A percentile compares a stretch with the other conserved stretches of the same genome.
Conservation (phyloP, 345 rosid species). For the Rhodomyrtus tomentosa region DNA sequence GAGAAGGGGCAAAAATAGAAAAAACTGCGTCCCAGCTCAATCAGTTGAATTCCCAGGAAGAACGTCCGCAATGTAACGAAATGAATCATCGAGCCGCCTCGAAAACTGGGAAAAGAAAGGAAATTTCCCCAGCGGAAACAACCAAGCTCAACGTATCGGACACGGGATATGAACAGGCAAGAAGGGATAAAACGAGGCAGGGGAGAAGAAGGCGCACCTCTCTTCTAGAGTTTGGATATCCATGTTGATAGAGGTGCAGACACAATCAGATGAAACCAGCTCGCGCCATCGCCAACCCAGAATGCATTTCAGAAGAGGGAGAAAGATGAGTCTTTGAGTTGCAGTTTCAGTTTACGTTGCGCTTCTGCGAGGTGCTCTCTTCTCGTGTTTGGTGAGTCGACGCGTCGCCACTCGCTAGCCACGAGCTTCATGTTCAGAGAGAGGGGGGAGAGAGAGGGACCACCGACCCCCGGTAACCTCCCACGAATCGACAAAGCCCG, state of each 20-base stretch:
- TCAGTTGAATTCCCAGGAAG: background rate
- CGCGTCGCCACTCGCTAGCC: background rate
- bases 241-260: background rate
- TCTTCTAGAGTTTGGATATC: background rate
- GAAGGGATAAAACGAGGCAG: background rate
- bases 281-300: background rate
- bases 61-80: background rate
- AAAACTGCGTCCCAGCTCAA: background rate
- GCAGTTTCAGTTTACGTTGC: background rate
- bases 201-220: background rate
- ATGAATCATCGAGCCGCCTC: background rate
- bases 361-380: background rate
- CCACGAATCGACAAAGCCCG: background rate
- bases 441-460: background rate
- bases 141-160: background rate
- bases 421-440: background rate
- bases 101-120: background rate
- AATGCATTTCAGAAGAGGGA: background rate
- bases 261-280: background rate
- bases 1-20: background rate
- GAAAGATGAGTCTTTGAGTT: background rate
- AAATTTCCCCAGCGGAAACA: background rate
- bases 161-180: background rate
- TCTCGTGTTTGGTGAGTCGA: background rate
- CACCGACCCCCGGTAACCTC: background rate